phyloP scores from a whole-genome alignment of 2,329 filamentous ascomycete species.

The Thelonectria blattea region DNA sequence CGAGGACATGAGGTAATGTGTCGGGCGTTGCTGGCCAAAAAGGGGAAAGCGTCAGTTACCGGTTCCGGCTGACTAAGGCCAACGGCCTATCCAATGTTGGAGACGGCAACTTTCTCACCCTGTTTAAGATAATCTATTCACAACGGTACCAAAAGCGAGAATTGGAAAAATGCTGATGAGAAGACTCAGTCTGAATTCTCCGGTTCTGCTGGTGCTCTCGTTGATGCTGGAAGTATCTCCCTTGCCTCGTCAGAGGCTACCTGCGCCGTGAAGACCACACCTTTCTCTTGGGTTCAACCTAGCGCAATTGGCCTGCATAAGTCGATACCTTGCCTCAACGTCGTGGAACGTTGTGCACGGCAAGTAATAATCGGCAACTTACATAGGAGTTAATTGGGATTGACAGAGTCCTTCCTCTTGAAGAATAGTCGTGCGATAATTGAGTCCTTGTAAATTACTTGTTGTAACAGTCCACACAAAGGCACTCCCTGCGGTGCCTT shows the following conservation, averaged over 20 bases:
- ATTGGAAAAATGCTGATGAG: no score
- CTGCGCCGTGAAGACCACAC: no score
- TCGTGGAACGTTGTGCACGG: neutral
- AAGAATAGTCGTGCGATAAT: neutral
- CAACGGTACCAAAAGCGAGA: no score
- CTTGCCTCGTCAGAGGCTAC: no score
- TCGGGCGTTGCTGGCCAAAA: constrained; percentile 11
- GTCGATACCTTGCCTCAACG: neutral
- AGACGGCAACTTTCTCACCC: no score
- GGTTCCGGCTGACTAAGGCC: constrained; percentile 16
- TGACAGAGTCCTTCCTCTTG: neutral
- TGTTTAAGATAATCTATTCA: no score
- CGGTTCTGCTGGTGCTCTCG: no score
- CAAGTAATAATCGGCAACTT: neutral
- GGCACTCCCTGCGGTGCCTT: neutral
- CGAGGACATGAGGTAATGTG: constrained; percentile 40
- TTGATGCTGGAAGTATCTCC: no score
- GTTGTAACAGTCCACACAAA: no score
- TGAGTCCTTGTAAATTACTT: neutral
- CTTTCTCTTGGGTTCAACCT: neutral
- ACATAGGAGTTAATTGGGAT: neutral
- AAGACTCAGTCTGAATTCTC: no score
- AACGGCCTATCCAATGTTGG: no score
- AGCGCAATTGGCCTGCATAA: neutral
- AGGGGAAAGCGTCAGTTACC: constrained; percentile 14